phyloP scores from a whole-genome alignment of 441 rosid species.

The Isatis lusitanica region DNA sequence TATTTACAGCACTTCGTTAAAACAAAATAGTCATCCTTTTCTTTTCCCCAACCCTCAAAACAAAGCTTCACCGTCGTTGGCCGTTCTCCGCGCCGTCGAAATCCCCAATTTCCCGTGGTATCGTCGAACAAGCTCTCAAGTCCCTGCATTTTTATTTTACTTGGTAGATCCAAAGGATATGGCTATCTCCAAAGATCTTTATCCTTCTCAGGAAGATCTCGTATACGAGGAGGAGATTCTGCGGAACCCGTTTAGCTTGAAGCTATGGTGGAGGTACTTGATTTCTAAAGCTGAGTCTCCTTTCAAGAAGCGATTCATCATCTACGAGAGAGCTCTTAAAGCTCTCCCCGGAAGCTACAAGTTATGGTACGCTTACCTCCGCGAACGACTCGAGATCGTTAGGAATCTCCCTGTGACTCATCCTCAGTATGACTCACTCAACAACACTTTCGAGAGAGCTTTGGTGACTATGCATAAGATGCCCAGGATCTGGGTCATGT shows the following conservation, averaged over 20 bases:
- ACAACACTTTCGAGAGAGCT: slow-evolving; percentile 86
- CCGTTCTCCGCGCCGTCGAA: not conserved
- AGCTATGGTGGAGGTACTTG: slow-evolving; percentile 94
- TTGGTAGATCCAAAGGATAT: slow-evolving; percentile 36
- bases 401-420: slow-evolving; percentile 66
- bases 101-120: not conserved
- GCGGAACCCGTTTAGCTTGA: slow-evolving; percentile 72
- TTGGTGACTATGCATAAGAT: slow-evolving; percentile 91
- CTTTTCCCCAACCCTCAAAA: slow-evolving; percentile 5
- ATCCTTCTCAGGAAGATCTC: slow-evolving; percentile 84
- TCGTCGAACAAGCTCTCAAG: not conserved
- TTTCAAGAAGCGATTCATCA: slow-evolving; percentile 63
- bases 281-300: slow-evolving; percentile 70
- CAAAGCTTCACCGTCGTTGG: not conserved
- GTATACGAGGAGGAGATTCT: slow-evolving; percentile 79
- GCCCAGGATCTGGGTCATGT: slow-evolving; percentile 94
- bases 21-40: not conserved
- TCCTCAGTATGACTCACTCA: slow-evolving; percentile 66
- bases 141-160: not conserved
- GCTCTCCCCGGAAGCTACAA: slow-evolving; percentile 93
- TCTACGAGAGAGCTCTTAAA: slow-evolving; percentile 84
- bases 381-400: slow-evolving; percentile 76
- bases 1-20: not conserved
- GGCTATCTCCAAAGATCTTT: slow-evolving; percentile 71
- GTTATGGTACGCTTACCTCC: slow-evolving; percentile 81